Conservation (phyloP, 2,329 filamentous ascomycete genomes). For the Incumbomyces delicatus region DNA sequence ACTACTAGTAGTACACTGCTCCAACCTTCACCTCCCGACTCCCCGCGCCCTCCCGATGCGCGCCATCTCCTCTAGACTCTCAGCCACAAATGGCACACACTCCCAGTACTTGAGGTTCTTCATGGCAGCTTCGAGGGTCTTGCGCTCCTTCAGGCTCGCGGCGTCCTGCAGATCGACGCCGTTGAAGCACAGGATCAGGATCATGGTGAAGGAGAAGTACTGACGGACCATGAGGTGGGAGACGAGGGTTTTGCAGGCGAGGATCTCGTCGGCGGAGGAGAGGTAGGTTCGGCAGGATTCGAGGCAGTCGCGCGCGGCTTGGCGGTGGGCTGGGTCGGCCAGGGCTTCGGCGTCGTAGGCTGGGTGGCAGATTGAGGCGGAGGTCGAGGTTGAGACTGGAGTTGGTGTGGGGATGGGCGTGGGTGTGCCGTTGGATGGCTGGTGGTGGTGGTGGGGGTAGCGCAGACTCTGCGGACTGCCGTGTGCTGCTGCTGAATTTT, state of each 20-base stretch:
- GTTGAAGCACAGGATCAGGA: neutral
- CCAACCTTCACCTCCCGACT: no score
- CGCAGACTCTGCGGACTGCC: neutral
- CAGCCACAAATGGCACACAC: neutral
- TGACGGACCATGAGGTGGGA: neutral
- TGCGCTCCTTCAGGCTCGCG: neutral
- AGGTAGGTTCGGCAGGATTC: neutral
- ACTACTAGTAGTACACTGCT: no score
- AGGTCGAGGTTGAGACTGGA: no score
- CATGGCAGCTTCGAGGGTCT: neutral
- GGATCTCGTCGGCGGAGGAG: neutral
- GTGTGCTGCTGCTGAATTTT: neutral
- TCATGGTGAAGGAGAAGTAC: constrained; percentile 3
- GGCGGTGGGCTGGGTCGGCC: neutral
- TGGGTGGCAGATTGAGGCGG: neutral
- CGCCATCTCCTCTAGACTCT: neutral
- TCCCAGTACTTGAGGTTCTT: neutral
- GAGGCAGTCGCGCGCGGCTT: neutral
- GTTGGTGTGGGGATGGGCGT: neutral
- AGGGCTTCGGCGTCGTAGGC: neutral
- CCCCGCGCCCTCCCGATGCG: neutral
- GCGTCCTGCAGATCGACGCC: neutral
- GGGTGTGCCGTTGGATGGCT: neutral
- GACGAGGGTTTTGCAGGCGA: neutral
- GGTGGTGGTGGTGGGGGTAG: neutral